Percentiles rank a stretch among this genome's conserved stretches.
These are phyloP conservation scores for Metschnikowia cerradonensis DNA, from an alignment of 805 yeast genomes.

Conservation along the genomic window DNA sequence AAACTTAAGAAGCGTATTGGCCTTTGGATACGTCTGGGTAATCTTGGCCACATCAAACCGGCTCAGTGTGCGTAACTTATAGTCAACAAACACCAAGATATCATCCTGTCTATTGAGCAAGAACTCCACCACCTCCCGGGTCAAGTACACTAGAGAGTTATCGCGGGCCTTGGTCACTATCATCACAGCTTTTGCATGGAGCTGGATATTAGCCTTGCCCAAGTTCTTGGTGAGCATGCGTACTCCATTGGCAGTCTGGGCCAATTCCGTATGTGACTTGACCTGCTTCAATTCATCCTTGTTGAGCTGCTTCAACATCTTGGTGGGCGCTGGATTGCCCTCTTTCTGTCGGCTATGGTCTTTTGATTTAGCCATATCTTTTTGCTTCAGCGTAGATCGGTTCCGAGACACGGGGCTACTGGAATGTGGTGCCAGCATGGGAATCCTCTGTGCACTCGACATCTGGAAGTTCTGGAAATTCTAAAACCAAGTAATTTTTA, in stretches of 20 bases:
- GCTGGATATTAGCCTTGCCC: conserved; percentile 63
- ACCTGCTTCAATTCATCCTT: conserved; percentile 49
- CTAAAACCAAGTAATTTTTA: too few relatives aligned
- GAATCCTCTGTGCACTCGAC: background rate
- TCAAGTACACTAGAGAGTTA: conserved; percentile 66
- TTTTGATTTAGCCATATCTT: background rate
- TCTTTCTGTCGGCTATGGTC: conserved; percentile 4
- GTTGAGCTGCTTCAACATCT: conserved; percentile 24
- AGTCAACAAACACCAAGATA: conserved; percentile 67
- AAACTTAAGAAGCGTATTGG: conserved; percentile 47
- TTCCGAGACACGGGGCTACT: conserved; percentile 1
- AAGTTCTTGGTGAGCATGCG: conserved; percentile 70
- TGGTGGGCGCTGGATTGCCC: conserved; percentile 8
- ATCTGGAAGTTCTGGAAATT: background rate
- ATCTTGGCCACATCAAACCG: conserved; percentile 61
- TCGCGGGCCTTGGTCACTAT: conserved; percentile 90
- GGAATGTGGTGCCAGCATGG: background rate
- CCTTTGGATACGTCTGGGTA: conserved; percentile 42
- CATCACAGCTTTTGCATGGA: conserved; percentile 68
- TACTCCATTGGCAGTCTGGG: conserved; percentile 79
- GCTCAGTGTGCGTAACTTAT: conserved; percentile 54
- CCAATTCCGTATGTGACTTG: conserved; percentile 68
- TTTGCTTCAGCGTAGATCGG: background rate
- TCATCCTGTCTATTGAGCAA: conserved; percentile 41
- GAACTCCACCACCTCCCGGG: conserved; percentile 81